phyloP scores from a whole-genome alignment of 345 rosid genomes.

The Eucalyptus brandiana region DNA sequence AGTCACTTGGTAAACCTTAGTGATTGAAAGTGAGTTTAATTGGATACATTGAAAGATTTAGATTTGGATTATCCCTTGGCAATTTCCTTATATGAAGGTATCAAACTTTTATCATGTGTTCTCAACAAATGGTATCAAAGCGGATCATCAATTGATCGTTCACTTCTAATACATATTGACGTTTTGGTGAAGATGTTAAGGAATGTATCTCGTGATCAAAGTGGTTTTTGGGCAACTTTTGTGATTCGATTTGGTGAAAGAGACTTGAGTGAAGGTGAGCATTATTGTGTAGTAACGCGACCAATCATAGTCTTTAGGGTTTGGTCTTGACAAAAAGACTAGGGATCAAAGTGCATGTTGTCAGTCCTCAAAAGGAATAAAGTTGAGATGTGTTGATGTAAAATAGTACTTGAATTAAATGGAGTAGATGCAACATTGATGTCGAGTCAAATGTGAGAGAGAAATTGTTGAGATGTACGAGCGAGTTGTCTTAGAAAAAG shows the following conservation, averaged over 20 bases:
- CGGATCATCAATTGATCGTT: rapidly evolving
- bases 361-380: neutral
- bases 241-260: rapidly evolving
- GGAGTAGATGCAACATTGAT: neutral
- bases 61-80: neutral
- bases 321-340: neutral
- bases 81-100: neutral
- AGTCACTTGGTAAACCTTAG: rapidly evolving
- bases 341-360: rapidly evolving
- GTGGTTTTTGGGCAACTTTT: neutral
- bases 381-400: neutral
- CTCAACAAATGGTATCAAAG: neutral
- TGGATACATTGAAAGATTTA: too few relatives aligned
- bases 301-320: too few relatives aligned
- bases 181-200: neutral
- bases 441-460: too few relatives aligned
- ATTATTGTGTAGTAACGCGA: rapidly evolving
- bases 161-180: neutral
- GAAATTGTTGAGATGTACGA: too few relatives aligned
- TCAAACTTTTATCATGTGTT: rapidly evolving
- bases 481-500: too few relatives aligned
- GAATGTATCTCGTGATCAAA: neutral
- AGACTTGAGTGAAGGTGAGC: neutral
- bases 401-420: neutral
- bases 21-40: rapidly evolving